phyloP scores from a whole-genome alignment of 768 basidiomycete species.

The Tylopilus plumbeoviolaceoides region DNA sequence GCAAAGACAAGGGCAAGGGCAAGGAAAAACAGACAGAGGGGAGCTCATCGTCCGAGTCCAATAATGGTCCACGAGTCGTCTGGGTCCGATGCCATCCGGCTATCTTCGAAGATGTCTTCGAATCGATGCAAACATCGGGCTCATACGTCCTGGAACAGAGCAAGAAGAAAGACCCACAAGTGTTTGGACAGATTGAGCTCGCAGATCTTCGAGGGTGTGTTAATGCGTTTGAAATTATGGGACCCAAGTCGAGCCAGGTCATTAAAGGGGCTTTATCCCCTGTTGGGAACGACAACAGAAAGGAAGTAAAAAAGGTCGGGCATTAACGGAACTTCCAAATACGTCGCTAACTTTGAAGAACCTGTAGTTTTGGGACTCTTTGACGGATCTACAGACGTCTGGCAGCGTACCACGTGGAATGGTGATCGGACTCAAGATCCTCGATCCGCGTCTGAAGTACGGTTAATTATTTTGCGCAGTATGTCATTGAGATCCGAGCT shows the following conservation, averaged over 20 bases:
- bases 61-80: constrained; percentile 38
- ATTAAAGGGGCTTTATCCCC: constrained; percentile 59
- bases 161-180: constrained; percentile 20
- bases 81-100: constrained; percentile 85
- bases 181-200: constrained; percentile 50
- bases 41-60: constrained; percentile 2
- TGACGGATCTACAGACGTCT: constrained; percentile 59
- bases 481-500: background rate
- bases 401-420: constrained; percentile 69
- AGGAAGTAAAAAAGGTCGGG: constrained; percentile 57
- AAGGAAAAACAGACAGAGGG: constrained; percentile 33
- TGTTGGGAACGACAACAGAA: constrained; percentile 42
- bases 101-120: constrained; percentile 54
- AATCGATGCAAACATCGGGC: constrained; percentile 47
- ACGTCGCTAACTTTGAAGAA: constrained; percentile 1
- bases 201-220: constrained; percentile 66
- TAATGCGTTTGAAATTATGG: constrained; percentile 86
- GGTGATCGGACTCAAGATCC: constrained; percentile 71
- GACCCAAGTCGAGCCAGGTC: constrained; percentile 77
- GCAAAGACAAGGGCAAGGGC: constrained; percentile 19
- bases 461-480: constrained; percentile 15
- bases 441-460: constrained; percentile 86
- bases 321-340: too few species aligned
- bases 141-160: constrained; percentile 44
- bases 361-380: constrained; percentile 47